Evolutionary conservation across 495 filamentous ascomycete genomes (phyloP), one percentile per base, ranked within the genome.

Genomic region (Penicillium paxilli): DNA sequence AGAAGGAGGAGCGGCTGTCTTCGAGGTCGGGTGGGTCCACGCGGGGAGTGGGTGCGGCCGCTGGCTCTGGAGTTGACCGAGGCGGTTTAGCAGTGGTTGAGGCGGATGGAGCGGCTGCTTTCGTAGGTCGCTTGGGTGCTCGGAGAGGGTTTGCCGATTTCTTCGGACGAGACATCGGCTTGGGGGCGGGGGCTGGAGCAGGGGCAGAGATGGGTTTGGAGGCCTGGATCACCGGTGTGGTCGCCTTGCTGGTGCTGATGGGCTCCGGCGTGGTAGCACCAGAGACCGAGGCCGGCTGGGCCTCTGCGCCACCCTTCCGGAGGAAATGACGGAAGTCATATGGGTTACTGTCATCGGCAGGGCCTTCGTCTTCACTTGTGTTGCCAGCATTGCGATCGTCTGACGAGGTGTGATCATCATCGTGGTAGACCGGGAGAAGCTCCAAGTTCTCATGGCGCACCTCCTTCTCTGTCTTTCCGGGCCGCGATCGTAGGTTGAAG

Each of bases 311-410:
- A 16, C 60, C 58, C 52, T 77, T 72, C 23, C 65, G 69, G 32
- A 83, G 75, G 57, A 84, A 85, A 59, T 85, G 82, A 9, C 82
- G 78, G 58, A 73, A 83, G 61, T 85, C 81, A 50, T 79, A 85
- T 14, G 82, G 82, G 47, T 85, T 85, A 54, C 70, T 66, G 0
- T 75, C 70, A 49, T 83, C 80, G 1, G 80, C 72, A 21, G 67
- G 69, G 9, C 72, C 73, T 47, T 77, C 75, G 20, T 76, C 75
- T 16, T 73, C 73, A 28, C 67, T 71, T 28, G 59, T 60, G 41
- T 66, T 68, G 23, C 67, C 73, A 23, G 72, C 65, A 1, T 67
- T 67, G 32, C 66, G 72, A 49, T 80, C 75, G 40, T 74, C 73
- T 1, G 70, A 62, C 6, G 68, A 74, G 11, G 63, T 55, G 12